Evolutionary conservation across 495 filamentous ascomycete genomes (phyloP).

Genomic region (Penicillium pancosmium): DNA sequence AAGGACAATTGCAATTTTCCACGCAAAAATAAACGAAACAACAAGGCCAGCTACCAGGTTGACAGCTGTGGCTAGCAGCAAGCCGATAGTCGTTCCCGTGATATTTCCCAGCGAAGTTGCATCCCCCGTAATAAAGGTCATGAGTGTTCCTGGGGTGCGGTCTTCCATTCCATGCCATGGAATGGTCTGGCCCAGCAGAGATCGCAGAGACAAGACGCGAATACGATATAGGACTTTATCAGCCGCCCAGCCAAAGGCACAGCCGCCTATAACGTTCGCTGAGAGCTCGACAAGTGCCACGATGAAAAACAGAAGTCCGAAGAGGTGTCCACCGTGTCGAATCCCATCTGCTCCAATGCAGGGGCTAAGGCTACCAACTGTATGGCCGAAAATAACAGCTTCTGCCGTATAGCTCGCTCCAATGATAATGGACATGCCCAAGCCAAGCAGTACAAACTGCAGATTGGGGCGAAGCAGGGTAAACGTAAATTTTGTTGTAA

Average conservation of each 20-base stretch:
- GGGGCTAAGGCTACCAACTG: constrained; percentile 43
- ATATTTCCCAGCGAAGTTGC: constrained; percentile 49
- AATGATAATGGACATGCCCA: constrained; percentile 39
- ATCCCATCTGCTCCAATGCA: constrained; percentile 40
- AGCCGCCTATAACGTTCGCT: constrained; percentile 50
- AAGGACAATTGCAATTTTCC: constrained; percentile 45
- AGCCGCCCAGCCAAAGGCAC: constrained; percentile 52
- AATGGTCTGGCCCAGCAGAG: constrained; percentile 52
- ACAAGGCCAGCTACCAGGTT: constrained; percentile 42
- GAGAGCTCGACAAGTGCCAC: constrained; percentile 54
- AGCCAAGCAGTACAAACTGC: constrained; percentile 34
- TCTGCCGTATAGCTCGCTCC: constrained; percentile 50
- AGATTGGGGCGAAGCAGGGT: constrained; percentile 36
- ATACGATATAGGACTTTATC: constrained; percentile 53
- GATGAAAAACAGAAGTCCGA: constrained; percentile 57
- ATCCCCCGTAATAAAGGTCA: constrained; percentile 53
- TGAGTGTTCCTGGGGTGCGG: constrained; percentile 45
- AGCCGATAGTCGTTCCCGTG: constrained; percentile 45
- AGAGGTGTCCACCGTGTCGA: constrained; percentile 45
- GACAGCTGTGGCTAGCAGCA: constrained; percentile 47
- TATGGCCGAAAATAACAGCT: constrained; percentile 54
- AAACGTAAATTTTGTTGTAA: constrained; percentile 25
- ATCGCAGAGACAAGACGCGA: constrained; percentile 51
- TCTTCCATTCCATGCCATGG: constrained; percentile 52
- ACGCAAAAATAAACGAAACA: constrained; percentile 42